These are phyloP conservation scores for Saitozyma sp. DNA, from an alignment of 768 basidiomycete genomes.

Conservation along the genomic window DNA sequence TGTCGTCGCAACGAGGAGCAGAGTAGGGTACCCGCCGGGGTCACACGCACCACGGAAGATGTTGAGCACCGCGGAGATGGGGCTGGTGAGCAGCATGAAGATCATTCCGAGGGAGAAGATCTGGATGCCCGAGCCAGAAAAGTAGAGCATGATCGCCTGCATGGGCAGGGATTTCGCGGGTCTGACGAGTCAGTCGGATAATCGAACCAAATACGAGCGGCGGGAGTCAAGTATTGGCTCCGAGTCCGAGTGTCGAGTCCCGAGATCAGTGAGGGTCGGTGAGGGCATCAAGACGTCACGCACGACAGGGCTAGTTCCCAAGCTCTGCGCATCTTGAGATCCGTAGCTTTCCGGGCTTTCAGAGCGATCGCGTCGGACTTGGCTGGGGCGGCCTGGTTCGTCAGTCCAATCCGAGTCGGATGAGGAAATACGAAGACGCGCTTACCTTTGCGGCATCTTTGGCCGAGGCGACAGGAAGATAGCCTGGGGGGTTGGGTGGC, in stretches of 20 bases:
- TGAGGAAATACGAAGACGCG: background rate
- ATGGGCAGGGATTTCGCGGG: constrained; percentile 91
- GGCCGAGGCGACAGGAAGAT: constrained; percentile 14
- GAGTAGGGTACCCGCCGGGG: background rate
- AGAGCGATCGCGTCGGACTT: constrained; percentile 20
- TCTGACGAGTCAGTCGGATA: constrained; percentile 14
- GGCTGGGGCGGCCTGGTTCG: constrained; percentile 6
- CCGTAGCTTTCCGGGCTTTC: constrained; percentile 31
- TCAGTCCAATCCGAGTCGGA: background rate
- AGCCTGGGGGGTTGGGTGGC: constrained; percentile 41
- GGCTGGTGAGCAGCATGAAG: constrained; percentile 82
- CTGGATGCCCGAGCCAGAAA: constrained; percentile 94
- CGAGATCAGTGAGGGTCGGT: too few relatives aligned
- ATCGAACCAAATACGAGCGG: background rate
- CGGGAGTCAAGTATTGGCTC: background rate
- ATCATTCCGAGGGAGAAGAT: constrained; percentile 97
- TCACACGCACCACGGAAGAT: constrained; percentile 70
- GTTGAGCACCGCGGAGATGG: constrained; percentile 76
- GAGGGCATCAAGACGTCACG: constrained; percentile 12
- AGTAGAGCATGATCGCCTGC: constrained; percentile 98
- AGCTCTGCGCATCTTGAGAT: constrained; percentile 45
- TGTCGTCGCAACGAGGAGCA: background rate
- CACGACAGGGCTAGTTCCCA: constrained; percentile 51
- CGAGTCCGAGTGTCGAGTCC: background rate
- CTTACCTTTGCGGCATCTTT: constrained; percentile 22